A percentile compares a stretch with the other conserved stretches of the same genome.
Conservation (phyloP, 805 yeast genomes). For the Metschnikowia picachoensis region DNA sequence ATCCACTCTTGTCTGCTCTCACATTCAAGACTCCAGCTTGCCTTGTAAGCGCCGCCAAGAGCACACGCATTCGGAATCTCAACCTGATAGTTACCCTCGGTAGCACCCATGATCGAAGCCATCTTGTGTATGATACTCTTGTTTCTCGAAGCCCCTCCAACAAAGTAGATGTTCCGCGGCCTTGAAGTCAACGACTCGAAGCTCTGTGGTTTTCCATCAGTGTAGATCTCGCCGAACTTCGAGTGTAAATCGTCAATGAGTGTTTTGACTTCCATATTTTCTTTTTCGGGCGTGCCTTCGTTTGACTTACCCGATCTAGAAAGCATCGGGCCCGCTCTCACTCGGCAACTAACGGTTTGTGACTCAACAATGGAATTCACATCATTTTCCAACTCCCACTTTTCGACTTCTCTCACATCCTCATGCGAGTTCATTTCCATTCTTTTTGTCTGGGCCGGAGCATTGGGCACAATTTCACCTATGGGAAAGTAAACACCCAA, state of each 20-base stretch:
- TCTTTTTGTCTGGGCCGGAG: slow-evolving; percentile 58
- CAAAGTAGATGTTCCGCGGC: slow-evolving; percentile 73
- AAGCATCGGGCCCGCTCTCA: slow-evolving; percentile 75
- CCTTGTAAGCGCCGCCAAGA: slow-evolving; percentile 83
- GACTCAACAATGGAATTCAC: slow-evolving; percentile 78
- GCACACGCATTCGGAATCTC: slow-evolving; percentile 91
- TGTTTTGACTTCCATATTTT: slow-evolving; percentile 9
- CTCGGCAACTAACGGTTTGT: slow-evolving; percentile 80
- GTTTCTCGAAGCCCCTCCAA: slow-evolving; percentile 85
- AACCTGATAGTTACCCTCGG: slow-evolving; percentile 60
- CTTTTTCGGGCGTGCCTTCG: slow-evolving; percentile 1
- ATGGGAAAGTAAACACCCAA: slow-evolving; percentile 82
- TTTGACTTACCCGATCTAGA: slow-evolving; percentile 24
- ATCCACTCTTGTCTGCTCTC: slow-evolving; percentile 33
- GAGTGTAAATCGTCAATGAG: slow-evolving; percentile 25
- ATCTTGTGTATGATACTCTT: slow-evolving; percentile 61
- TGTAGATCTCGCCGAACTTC: slow-evolving; percentile 40
- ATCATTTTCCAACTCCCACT: slow-evolving; percentile 55
- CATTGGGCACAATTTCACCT: slow-evolving; percentile 90
- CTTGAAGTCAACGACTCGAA: slow-evolving; percentile 41
- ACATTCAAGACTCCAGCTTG: slow-evolving; percentile 60
- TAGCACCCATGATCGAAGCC: slow-evolving; percentile 66
- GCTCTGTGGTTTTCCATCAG: slow-evolving; percentile 49
- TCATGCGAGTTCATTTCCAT: slow-evolving; percentile 35
- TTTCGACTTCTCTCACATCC: slow-evolving; percentile 24